These are phyloP conservation scores for Tremellales sp. DNA, from an alignment of 1,284 basidiomycete species.

Conservation along the genomic window DNA sequence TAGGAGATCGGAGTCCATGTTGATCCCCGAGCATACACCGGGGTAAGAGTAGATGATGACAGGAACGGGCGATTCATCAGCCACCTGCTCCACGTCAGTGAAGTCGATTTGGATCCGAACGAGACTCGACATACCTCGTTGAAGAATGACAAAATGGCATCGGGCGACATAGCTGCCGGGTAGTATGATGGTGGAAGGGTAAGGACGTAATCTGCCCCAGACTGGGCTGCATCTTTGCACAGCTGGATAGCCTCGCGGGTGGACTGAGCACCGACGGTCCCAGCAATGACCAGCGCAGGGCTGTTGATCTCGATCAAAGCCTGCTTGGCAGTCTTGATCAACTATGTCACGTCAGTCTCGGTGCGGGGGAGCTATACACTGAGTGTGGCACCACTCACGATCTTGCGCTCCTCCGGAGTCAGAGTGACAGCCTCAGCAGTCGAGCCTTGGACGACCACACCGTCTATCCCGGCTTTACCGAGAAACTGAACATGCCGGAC, in stretches of 20 bases:
- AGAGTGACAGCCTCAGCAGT: constrained; percentile 45
- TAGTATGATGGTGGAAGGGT: constrained; percentile 34
- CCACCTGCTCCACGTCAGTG: constrained; percentile 18
- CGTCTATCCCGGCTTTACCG: constrained; percentile 24
- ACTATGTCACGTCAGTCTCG: no score
- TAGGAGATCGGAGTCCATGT: constrained; percentile 34
- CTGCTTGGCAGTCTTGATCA: no score
- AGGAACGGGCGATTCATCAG: constrained; percentile 30
- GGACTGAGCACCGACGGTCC: constrained; percentile 31
- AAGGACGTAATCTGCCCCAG: constrained; percentile 31
- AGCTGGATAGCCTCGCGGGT: constrained; percentile 25
- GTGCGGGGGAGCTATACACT: constrained; percentile 23
- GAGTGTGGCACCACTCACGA: constrained; percentile 15
- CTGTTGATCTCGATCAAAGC: constrained; percentile 16
- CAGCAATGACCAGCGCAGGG: constrained; percentile 27
- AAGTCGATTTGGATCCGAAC: background rate
- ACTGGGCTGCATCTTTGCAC: constrained; percentile 19
- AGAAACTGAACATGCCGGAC: constrained; percentile 36
- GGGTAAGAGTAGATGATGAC: constrained; percentile 39
- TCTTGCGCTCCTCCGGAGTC: constrained; percentile 32
- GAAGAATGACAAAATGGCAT: constrained; percentile 24
- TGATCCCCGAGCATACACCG: constrained; percentile 32
- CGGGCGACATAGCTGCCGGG: constrained; percentile 21
- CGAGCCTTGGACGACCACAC: constrained; percentile 40
- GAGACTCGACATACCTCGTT: constrained; percentile 21